Percentiles rank a stretch among this genome's conserved stretches.
Conservation (phyloP, 2,329 filamentous ascomycete genomes). For the Pyrenophora tritici-repentis region DNA sequence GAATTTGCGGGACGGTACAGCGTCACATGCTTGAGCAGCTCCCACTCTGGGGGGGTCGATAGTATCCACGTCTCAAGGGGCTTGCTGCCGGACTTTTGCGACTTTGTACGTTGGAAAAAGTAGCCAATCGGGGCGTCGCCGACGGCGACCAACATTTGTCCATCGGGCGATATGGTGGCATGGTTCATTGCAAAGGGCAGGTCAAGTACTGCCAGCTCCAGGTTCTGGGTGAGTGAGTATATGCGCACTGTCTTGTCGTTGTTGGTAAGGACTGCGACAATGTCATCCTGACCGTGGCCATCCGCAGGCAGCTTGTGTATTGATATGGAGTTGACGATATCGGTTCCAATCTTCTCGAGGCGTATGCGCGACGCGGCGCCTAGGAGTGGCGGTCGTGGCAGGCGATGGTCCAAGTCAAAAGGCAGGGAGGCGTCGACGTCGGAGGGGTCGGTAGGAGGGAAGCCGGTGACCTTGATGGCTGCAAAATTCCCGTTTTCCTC, state of each 20-base stretch:
- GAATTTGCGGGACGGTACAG: slow-evolving; percentile 49
- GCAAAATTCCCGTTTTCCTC: slow-evolving; percentile 83
- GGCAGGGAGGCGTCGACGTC: slow-evolving; percentile 64
- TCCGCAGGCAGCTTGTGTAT: slow-evolving; percentile 59
- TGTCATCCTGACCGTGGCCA: slow-evolving; percentile 56
- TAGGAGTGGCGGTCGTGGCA: slow-evolving; percentile 47
- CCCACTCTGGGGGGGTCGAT: slow-evolving; percentile 46
- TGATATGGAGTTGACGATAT: slow-evolving; percentile 70
- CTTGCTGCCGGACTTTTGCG: slow-evolving; percentile 35
- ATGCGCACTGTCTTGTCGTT: slow-evolving; percentile 89
- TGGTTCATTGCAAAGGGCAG: slow-evolving; percentile 91
- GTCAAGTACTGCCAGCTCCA: slow-evolving; percentile 70
- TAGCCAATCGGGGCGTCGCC: slow-evolving; percentile 87
- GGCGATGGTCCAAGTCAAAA: slow-evolving; percentile 51
- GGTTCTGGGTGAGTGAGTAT: slow-evolving; percentile 73
- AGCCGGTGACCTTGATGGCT: slow-evolving; percentile 67
- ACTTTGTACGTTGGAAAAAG: slow-evolving; percentile 68
- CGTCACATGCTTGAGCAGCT: slow-evolving; percentile 47
- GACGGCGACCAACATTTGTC: slow-evolving; percentile 77
- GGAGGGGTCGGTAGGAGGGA: slow-evolving; percentile 47
- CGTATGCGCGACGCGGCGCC: slow-evolving; percentile 49
- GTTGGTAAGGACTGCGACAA: slow-evolving; percentile 80
- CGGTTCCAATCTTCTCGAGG: slow-evolving; percentile 64
- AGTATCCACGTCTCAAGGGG: slow-evolving; percentile 26
- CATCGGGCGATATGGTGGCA: slow-evolving; percentile 90